These are phyloP conservation scores for Aspergillus sp. DNA, from an alignment of 2,329 filamentous ascomycete genomes.

Conservation along the genomic window DNA sequence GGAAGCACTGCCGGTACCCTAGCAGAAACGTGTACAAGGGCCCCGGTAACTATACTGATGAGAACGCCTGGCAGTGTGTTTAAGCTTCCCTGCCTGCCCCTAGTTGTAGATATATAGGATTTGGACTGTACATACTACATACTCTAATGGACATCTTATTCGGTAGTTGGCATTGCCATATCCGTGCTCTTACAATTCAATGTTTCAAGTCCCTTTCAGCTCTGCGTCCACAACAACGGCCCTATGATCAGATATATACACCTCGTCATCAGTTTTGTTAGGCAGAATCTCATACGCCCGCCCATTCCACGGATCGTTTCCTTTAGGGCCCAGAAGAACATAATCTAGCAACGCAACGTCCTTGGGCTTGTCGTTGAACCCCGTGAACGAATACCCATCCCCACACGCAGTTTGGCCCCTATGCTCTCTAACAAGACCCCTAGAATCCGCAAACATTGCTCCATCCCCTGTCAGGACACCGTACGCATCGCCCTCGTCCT, in stretches of 20 bases:
- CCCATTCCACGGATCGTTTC: neutral
- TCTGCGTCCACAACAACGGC: neutral
- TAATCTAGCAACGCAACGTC: neutral
- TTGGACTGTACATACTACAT: neutral
- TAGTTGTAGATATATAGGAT: neutral
- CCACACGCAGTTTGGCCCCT: neutral
- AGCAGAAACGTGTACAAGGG: constrained; percentile 25
- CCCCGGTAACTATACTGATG: constrained; percentile 25
- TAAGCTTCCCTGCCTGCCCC: constrained; percentile 3
- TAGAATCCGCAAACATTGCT: neutral
- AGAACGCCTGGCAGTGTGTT: constrained; percentile 28
- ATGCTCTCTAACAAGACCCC: neutral
- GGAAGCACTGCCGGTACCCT: constrained; percentile 41
- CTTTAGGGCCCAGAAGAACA: neutral
- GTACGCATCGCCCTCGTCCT: neutral
- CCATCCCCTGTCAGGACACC: neutral
- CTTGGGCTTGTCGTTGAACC: neutral
- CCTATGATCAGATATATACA: neutral
- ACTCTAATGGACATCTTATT: too few relatives aligned
- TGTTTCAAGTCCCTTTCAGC: too few relatives aligned
- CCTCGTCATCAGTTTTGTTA: neutral
- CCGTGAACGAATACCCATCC: neutral
- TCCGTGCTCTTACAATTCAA: too few relatives aligned
- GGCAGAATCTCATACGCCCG: neutral
- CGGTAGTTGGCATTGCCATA: too few relatives aligned